Percentiles rank a stretch among this genome's conserved stretches.
Evolutionary conservation across 129 eudicot genomes (phyloP).

Genomic region (Tagetes patula): DNA sequence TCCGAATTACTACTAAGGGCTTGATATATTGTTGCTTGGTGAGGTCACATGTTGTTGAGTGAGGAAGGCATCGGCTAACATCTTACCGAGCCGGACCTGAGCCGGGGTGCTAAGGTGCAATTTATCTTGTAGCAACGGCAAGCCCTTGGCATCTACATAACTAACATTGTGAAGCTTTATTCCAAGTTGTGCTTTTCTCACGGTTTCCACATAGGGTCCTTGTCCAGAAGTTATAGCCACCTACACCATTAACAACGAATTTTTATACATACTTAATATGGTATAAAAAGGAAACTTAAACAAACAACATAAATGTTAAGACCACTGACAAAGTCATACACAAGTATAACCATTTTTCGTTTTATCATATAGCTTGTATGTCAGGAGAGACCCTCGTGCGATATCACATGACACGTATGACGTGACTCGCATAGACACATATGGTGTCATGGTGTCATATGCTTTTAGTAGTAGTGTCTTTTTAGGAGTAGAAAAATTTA

Average conservation of each 20-base stretch:
- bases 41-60: not conserved
- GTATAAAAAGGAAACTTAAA: too few relatives aligned
- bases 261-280: too few relatives aligned
- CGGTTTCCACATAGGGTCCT: slow-evolving; percentile 45
- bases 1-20: not conserved
- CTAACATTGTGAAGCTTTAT: slow-evolving; percentile 47
- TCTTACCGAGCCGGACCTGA: slow-evolving; percentile 63
- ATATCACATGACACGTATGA: too few relatives aligned
- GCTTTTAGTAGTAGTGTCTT: too few relatives aligned
- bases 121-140: slow-evolving; percentile 50
- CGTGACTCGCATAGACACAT: too few relatives aligned
- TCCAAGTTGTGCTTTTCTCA: slow-evolving; percentile 73
- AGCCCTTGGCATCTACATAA: slow-evolving; percentile 71
- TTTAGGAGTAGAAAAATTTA: too few relatives aligned
- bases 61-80: slow-evolving; percentile 67
- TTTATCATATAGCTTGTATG: too few relatives aligned
- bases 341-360: too few relatives aligned
- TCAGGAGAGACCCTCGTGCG: too few relatives aligned
- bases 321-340: too few relatives aligned
- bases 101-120: slow-evolving; percentile 68
- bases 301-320: too few relatives aligned
- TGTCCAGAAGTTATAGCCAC: slow-evolving; percentile 78
- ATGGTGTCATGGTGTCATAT: too few relatives aligned
- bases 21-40: not conserved
- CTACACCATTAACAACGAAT: slow-evolving; percentile 27